Conservation (phyloP, 2,329 filamentous ascomycete genomes). For the Leptographium lundbergii region DNA sequence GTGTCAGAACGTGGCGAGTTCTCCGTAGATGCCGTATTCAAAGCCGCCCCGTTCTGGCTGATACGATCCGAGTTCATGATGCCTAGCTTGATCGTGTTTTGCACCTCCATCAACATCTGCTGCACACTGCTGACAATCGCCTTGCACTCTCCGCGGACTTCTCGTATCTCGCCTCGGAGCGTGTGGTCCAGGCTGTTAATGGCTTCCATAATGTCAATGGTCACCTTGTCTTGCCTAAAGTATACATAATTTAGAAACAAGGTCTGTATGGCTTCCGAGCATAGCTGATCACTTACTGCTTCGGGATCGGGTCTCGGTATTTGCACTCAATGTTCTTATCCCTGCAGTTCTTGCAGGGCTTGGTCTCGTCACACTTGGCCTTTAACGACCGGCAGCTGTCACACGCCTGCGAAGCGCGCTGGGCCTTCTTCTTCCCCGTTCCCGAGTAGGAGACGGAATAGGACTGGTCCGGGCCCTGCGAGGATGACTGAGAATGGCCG, state of each 20-base stretch:
- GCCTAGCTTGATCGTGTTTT: background rate
- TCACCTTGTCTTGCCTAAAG: slow-evolving; percentile 44
- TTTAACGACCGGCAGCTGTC: slow-evolving; percentile 80
- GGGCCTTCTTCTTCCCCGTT: slow-evolving; percentile 47
- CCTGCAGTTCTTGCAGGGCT: slow-evolving; percentile 74
- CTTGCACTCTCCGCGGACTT: background rate
- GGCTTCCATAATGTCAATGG: slow-evolving; percentile 47
- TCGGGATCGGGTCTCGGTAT: slow-evolving; percentile 82
- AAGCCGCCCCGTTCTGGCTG: background rate
- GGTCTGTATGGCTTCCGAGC: background rate
- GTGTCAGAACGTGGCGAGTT: background rate
- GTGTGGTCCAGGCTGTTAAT: slow-evolving; percentile 26
- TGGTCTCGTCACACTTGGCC: slow-evolving; percentile 81
- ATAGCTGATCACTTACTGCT: slow-evolving; percentile 52
- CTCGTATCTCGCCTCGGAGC: slow-evolving; percentile 7
- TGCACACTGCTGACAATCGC: background rate
- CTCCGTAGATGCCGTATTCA: background rate
- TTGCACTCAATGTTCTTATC: slow-evolving; percentile 76
- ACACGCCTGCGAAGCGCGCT: slow-evolving; percentile 63
- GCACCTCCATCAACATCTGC: background rate
- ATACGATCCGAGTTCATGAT: background rate
- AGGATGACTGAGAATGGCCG: slow-evolving; percentile 11
- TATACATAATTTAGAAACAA: background rate
- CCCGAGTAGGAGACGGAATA: slow-evolving; percentile 31
- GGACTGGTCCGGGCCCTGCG: slow-evolving; percentile 24